Conservation (phyloP, 2,329 filamentous ascomycete species). For the Stemphylium beticola region DNA sequence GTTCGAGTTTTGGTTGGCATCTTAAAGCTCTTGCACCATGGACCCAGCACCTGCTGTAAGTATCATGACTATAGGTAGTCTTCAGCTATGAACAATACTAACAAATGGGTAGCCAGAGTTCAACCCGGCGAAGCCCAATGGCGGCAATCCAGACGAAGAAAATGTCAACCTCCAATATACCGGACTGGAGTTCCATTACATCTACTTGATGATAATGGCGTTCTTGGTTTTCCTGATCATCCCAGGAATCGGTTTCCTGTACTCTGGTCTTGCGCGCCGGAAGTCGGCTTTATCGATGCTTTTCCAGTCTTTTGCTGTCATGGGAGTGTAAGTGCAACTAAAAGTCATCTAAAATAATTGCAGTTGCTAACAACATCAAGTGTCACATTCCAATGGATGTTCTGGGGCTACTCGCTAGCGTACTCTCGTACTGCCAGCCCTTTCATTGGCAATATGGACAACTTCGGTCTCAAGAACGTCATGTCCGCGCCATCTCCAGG, state of each 20-base stretch:
- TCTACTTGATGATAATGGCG: conserved; percentile 64
- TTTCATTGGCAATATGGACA: conserved; percentile 68
- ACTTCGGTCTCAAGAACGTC: conserved; percentile 68
- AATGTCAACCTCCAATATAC: conserved; percentile 65
- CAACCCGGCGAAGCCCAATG: conserved; percentile 55
- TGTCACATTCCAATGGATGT: conserved; percentile 66
- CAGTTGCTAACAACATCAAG: conserved; percentile 22
- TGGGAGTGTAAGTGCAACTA: conserved; percentile 53
- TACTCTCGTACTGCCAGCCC: conserved; percentile 65
- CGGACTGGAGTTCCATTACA: conserved; percentile 67
- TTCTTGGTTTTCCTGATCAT: conserved; percentile 72
- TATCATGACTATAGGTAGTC: background rate
- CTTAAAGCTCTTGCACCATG: conserved; percentile 14
- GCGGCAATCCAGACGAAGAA: conserved; percentile 60
- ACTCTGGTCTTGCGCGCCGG: conserved; percentile 66
- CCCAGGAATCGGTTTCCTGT: conserved; percentile 69
- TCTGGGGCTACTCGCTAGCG: conserved; percentile 69
- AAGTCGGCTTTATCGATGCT: conserved; percentile 68
- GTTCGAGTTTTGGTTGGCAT: conserved; percentile 6
- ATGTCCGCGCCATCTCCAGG: conserved; percentile 66
- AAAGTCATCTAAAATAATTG: background rate
- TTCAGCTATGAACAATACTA: background rate
- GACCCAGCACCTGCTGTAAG: conserved; percentile 26
- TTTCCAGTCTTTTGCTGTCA: conserved; percentile 67
- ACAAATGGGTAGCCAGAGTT: conserved; percentile 45